Evolutionary conservation across 352 stramenopile genomes (phyloP), one percentile per base, ranked within the genome.

Genomic region (Thraustochytrium sp.): DNA sequence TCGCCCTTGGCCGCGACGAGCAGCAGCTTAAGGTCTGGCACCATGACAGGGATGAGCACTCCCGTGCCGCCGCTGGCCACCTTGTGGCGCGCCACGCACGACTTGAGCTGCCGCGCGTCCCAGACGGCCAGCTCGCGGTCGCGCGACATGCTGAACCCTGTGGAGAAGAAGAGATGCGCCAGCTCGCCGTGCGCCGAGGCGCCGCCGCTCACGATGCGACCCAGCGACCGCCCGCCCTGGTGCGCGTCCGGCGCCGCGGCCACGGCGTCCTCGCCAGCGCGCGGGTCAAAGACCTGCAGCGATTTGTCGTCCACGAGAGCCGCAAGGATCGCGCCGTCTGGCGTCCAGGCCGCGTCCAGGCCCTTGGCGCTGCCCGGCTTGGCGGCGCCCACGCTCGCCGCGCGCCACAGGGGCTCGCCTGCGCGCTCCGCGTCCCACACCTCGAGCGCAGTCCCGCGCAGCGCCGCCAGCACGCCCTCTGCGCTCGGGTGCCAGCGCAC

Each of bases 101-200:
- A 2, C 21, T 63, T 42, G 23, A 80, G 46, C 37, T 63, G 26
- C n/a, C 68, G 68, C 46, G 46, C 48, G 51, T 80, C 68, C 68
- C 68, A 80, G 5, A 80, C 68, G 29, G 68, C 68, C 21, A 80
- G 44, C 49, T 80, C 68, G 46, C 68, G 68, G 29, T 80, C 68
- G 18, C 68, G 68, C 34, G 48, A 46, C 68, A 80, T 68, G 68
- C 37, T 48, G 29, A 80, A 80, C 8, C 68, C 68, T 4, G 68
- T 80, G 44, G 68, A 55, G 68, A 44, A 80, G 34, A 80, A 72
- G n/a, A 65, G 23, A 9, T 80, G 31, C 23, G 76, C 68, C 16
- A 80, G 68, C 18, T 80, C 68, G 38, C 53, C 13, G 31, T 61
- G 48, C 5, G n/a, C 46, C 0, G n/a, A 31, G 34, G 37, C 53